phyloP scores from a whole-genome alignment of 2,329 filamentous ascomycete genomes.

The Cladobotryum protrusum region DNA sequence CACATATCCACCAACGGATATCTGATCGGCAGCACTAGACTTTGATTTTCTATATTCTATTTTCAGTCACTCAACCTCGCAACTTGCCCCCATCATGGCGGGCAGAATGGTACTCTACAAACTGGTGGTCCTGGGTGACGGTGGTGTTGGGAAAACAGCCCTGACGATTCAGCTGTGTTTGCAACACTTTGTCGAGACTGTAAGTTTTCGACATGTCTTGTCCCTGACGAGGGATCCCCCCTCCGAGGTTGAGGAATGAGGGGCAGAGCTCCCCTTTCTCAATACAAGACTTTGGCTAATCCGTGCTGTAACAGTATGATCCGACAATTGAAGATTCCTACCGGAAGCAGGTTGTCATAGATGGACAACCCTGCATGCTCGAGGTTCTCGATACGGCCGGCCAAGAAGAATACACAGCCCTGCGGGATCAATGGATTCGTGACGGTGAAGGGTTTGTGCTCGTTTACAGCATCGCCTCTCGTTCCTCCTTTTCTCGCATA shows the following conservation, averaged over 20 bases:
- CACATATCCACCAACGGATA: no score
- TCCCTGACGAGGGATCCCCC: neutral
- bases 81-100: conserved; percentile 54
- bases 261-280: conserved; percentile 6
- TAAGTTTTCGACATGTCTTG: conserved; percentile 34
- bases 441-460: conserved; percentile 96
- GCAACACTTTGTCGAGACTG: conserved; percentile 96
- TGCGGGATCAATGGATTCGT: conserved; percentile 96
- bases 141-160: conserved; percentile 90
- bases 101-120: conserved; percentile 95
- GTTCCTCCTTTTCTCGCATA: conserved; percentile 91
- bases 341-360: conserved; percentile 86
- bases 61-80: conserved; percentile 16
- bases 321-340: conserved; percentile 86
- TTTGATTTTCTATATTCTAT: neutral
- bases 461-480: conserved; percentile 97
- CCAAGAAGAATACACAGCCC: conserved; percentile 95
- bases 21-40: no score
- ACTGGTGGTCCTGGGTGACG: conserved; percentile 89
- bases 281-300: conserved; percentile 6
- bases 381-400: conserved; percentile 96
- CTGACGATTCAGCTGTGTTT: conserved; percentile 94
- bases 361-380: conserved; percentile 92
- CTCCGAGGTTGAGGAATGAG: conserved; percentile 1
- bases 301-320: conserved; percentile 56